A percentile compares a stretch with the other conserved stretches of the same genome.
Conservation (phyloP, 129 eudicot genomes). For the Saussurea involucrata region DNA sequence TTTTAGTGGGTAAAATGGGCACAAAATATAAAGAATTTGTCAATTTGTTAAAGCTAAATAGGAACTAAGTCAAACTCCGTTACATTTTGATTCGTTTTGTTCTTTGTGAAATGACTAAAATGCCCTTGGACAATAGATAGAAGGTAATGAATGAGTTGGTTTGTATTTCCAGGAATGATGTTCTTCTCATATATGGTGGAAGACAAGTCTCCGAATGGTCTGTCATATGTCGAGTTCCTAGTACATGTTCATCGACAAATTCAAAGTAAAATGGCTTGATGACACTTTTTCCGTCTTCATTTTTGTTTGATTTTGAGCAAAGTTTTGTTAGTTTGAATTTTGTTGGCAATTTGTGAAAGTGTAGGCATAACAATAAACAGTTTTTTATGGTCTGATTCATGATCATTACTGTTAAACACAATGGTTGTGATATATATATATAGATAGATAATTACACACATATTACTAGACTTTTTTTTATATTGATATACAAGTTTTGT, state of each 20-base stretch:
- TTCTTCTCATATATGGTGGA: slow-evolving; percentile 75
- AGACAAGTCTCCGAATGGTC: slow-evolving; percentile 66
- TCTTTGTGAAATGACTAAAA: neutral
- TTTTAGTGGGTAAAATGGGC: no score
- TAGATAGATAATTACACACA: neutral
- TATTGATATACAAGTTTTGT: no score
- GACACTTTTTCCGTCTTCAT: neutral
- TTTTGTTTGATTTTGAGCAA: slow-evolving; percentile 27
- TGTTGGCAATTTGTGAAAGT: slow-evolving; percentile 8
- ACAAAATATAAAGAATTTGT: neutral
- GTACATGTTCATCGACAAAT: slow-evolving; percentile 75
- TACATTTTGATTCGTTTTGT: neutral
- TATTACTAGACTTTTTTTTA: neutral
- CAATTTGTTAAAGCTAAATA: neutral
- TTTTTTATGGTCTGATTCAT: slow-evolving; percentile 7
- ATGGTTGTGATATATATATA: neutral
- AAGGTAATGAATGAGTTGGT: neutral
- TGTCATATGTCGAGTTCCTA: slow-evolving; percentile 72
- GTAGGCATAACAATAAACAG: slow-evolving; percentile 17
- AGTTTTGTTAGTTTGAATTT: slow-evolving; percentile 24
- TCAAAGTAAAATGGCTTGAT: slow-evolving; percentile 65
- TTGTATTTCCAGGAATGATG: slow-evolving; percentile 39
- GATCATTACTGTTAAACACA: neutral
- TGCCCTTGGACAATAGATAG: neutral
- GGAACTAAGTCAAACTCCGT: neutral